Evolutionary conservation across 306 rosid genomes (phyloP).

Genomic region (Vigna radiata): DNA sequence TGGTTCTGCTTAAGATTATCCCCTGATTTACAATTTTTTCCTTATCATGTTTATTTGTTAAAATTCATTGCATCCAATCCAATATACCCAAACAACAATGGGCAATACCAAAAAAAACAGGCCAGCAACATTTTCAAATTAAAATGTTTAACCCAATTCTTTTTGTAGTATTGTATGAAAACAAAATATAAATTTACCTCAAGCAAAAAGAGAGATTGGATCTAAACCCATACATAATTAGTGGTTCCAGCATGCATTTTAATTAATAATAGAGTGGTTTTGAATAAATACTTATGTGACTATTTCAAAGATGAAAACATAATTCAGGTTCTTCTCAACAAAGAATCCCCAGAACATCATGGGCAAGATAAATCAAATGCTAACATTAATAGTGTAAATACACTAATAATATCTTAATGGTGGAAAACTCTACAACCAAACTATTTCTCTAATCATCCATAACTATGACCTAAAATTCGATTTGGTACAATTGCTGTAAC

Average conservation of each 20-base stretch:
- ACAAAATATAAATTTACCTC: not conserved
- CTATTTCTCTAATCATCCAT: conserved; percentile 11
- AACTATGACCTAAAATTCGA: conserved; percentile 36
- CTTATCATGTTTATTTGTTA: too few relatives aligned
- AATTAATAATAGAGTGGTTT: not conserved
- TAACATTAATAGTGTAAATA: not conserved
- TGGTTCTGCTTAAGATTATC: too few relatives aligned
- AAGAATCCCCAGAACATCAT: not conserved
- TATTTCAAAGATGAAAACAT: too few relatives aligned
- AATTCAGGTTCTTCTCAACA: not conserved
- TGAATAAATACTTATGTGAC: not conserved
- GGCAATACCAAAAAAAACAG: too few relatives aligned
- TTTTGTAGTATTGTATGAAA: not conserved
- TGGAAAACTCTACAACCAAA: not conserved
- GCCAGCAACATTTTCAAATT: too few relatives aligned
- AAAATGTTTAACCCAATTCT: too few relatives aligned
- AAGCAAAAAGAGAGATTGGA: not conserved
- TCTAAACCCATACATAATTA: not conserved
- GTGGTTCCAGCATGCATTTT: not conserved
- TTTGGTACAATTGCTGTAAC: conserved; percentile 33
- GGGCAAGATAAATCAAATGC: not conserved
- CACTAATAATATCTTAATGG: not conserved
- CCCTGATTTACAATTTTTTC: too few relatives aligned
- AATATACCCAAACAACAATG: too few relatives aligned
- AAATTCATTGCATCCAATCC: too few relatives aligned